A percentile compares a stretch with the other conserved stretches of the same genome.
Evolutionary conservation across 2,329 filamentous ascomycete species (phyloP).

Genomic region (Cladorrhinum sp.): DNA sequence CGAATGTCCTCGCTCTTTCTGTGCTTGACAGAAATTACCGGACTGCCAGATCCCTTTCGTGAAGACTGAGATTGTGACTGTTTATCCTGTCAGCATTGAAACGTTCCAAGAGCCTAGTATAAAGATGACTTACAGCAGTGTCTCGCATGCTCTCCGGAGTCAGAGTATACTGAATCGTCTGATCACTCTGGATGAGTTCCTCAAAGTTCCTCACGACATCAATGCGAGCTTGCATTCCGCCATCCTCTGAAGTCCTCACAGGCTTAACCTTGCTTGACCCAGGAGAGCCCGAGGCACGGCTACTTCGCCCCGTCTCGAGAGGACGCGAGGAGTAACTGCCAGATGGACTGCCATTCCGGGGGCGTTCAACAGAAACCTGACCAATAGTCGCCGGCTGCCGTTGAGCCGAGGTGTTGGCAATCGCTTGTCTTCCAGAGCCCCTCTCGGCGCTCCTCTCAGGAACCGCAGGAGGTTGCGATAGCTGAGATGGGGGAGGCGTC

Average conservation of each 20-base stretch:
- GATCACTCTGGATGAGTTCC: conserved; percentile 74
- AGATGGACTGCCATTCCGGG: conserved; percentile 31
- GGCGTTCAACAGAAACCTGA: conserved; percentile 39
- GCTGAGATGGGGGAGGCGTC: conserved; percentile 12
- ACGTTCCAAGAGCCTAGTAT: neutral
- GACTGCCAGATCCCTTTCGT: conserved; percentile 41
- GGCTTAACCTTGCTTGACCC: conserved; percentile 51
- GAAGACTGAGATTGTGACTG: conserved; percentile 30
- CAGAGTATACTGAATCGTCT: conserved; percentile 78
- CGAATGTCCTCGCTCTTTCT: conserved; percentile 49
- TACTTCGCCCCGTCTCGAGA: conserved; percentile 28
- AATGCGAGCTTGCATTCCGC: conserved; percentile 43
- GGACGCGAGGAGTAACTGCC: conserved; percentile 29
- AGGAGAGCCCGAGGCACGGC: conserved; percentile 51
- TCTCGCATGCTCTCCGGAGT: conserved; percentile 77
- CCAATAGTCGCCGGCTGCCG: conserved; percentile 34
- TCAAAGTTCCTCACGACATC: conserved; percentile 70
- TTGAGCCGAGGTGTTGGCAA: conserved; percentile 22
- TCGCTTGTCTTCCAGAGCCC: conserved; percentile 26
- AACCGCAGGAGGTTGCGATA: conserved; percentile 19
- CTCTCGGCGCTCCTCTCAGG: conserved; percentile 31
- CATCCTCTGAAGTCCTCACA: conserved; percentile 54
- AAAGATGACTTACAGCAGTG: conserved; percentile 60
- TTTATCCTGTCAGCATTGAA: conserved; percentile 2
- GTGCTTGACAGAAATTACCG: conserved; percentile 40